Base-by-base conservation (phyloP, 2,329 filamentous ascomycete genomes). In the Trichophyton verrucosum region DNA sequence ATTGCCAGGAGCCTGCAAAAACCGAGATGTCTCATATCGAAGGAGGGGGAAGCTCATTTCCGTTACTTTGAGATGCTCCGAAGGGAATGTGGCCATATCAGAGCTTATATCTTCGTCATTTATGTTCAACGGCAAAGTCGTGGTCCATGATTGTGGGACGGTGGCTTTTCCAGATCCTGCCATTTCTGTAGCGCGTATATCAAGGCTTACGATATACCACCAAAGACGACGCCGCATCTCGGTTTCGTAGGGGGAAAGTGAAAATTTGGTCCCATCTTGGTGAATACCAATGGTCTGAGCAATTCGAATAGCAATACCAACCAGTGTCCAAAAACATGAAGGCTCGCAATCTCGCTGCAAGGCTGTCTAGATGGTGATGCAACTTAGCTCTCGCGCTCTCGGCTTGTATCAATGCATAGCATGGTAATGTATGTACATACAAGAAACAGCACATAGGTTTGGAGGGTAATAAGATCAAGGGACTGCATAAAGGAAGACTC, bases 201-300 rank as follows among this genome's bases (percentile, higher is more conserved):
- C 87, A 65, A 88, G 86, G 27, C 83, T 77, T 13, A 86, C 78
- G 15, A 91, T 76, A 36, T 84, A 82, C 86, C 86, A 90, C 86
- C 86, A 89, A 1, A 90, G 74, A 42, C 87, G 79, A 57, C 86
- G 81, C n/a, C 86, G 81, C 72, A 87, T 81, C 72, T 89, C 86
- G 2, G 82, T 80, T 66, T 89, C 86, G 60, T 87, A 36, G 76
- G 80, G 2, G 72, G 68, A 64, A 38, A 65, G 69, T 66, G 69
- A 73, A 66, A 64, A 70, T 66, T 81, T 77, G 1, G 74, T 75
- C 1, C 81, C 78, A 68, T 89, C 86, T 44, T 78, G 80, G 64
- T 89, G 83, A n/a, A 89, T 76, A 3, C 85, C 85, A 73, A 89
- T 81, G 3, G 85, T 80, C 66, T 86, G 83, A 9, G 83, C 86